Base-by-base conservation (phyloP, 768 basidiomycete genomes). In the Tulasnella sp. region DNA sequence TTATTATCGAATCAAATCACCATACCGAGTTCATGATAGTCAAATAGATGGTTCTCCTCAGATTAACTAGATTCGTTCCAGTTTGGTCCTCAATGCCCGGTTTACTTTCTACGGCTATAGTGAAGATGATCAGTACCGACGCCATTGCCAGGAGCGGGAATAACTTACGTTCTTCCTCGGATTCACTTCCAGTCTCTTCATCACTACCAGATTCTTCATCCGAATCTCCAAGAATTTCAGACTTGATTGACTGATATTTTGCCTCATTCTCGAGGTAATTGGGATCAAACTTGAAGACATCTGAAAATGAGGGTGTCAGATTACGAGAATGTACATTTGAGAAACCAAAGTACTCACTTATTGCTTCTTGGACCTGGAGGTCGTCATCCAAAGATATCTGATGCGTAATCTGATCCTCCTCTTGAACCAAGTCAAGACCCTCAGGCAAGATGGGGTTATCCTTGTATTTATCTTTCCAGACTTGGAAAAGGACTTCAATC, bases 401-500 rank as follows among this genome's bases (percentile, higher is more conserved):
- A 66, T 99, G 95, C 0, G 91, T 96, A 46, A 98, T 90, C 61
- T 96, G 91, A 58, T 98, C 95, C 13, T 98, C 95, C 62, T 98
- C 93, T 57, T 96, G 91, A 1, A 99, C 95, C 28, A 99, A 68
- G 63, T 99, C 95, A 61, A 99, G 64, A 0, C 93, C 95, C 61
- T 98, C 95, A 2, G 88, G 81, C 34, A 98, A 64, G 57, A 90
- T 79, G 15, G 92, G 92, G 64, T 99, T 98, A 62, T 98, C 95
- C 73, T 98, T 98, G 73, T 88, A 98, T 67, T 90, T 92, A 72
- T 99, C 95, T 70, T 95, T 96, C 58, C 95, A 75, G 6, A 95
- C 88, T 67, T 98, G 95, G 88, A 99, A 98, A 41, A 98, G 73
- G 3, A 98, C 95, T 68, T 98, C 95, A 58, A 99, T 89, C 95